Evolutionary conservation across 345 rosid species (phyloP).

Genomic region (Citropsis articulata): DNA sequence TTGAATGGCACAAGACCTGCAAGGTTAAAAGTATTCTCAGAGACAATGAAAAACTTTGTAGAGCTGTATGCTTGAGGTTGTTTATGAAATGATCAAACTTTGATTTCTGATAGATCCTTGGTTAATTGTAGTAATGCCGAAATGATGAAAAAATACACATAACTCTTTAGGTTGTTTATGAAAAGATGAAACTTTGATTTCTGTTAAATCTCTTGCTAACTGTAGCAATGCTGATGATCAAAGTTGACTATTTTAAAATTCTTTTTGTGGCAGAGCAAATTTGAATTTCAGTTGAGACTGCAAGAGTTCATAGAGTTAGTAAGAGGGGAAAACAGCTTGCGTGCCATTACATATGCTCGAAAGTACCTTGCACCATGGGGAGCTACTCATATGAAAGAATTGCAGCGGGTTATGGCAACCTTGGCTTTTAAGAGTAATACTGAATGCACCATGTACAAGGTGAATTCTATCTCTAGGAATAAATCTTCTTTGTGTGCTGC

Average conservation of each 20-base stretch:
- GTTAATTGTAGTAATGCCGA: not conserved
- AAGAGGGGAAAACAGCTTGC: constrained; percentile 62
- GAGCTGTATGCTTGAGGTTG: not conserved
- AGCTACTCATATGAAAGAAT: constrained; percentile 77
- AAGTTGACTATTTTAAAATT: not conserved
- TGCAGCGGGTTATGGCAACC: constrained; percentile 76
- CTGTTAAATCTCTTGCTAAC: not conserved
- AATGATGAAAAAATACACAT: not conserved
- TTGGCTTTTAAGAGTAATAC: constrained; percentile 85
- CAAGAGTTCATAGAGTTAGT: constrained; percentile 94
- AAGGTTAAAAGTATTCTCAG: not conserved
- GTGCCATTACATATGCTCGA: constrained; percentile 78
- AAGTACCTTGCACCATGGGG: constrained; percentile 91
- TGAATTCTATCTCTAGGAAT: constrained; percentile 21
- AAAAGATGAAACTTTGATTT: not conserved
- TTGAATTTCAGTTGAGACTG: constrained; percentile 92
- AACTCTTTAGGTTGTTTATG: not conserved
- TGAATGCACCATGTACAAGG: constrained; percentile 82
- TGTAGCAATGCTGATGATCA: not conserved
- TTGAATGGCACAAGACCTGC: not conserved
- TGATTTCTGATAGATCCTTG: not conserved
- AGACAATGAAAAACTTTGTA: not conserved
- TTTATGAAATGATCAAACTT: not conserved
- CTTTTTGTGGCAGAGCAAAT: constrained; percentile 66
- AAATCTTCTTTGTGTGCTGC: not conserved